Evolutionary conservation across 441 rosid species (phyloP).

Genomic region (Erodium trifolium): DNA sequence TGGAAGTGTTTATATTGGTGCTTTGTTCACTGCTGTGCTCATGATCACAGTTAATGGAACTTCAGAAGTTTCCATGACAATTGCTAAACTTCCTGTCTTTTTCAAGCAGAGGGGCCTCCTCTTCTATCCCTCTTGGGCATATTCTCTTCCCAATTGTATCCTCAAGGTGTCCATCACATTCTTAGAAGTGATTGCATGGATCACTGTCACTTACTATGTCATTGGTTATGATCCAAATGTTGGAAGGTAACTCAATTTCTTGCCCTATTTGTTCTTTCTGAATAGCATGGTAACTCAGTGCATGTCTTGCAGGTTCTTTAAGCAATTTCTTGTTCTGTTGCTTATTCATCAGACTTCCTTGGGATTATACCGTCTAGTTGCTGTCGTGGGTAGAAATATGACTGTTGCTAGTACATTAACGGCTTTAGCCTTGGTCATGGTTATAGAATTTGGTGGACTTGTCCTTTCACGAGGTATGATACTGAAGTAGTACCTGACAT

Average conservation of each 20-base stretch:
- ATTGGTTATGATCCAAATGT: slow-evolving; percentile 64
- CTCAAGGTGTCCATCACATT: slow-evolving; percentile 57
- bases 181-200: slow-evolving; percentile 52
- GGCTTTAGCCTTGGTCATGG: slow-evolving; percentile 37
- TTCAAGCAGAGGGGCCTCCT: slow-evolving; percentile 70
- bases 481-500: too few species aligned
- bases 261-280: neutral
- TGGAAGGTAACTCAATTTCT: slow-evolving; percentile 35
- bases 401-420: slow-evolving; percentile 65
- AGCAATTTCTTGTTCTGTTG: slow-evolving; percentile 49
- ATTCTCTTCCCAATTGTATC: slow-evolving; percentile 62
- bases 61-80: slow-evolving; percentile 62
- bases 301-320: slow-evolving; percentile 49
- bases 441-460: slow-evolving; percentile 56
- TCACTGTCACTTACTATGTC: slow-evolving; percentile 58
- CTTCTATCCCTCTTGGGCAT: slow-evolving; percentile 72
- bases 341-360: slow-evolving; percentile 56
- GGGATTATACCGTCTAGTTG: slow-evolving; percentile 50
- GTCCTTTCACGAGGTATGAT: slow-evolving; percentile 47
- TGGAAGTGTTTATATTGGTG: slow-evolving; percentile 54
- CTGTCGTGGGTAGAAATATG: slow-evolving; percentile 52
- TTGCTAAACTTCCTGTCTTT: slow-evolving; percentile 69
- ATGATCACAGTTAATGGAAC: slow-evolving; percentile 59
- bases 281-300: neutral
- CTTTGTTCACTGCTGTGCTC: slow-evolving; percentile 42